Evolutionary conservation across 768 basidiomycete species (phyloP).

Genomic region (Leucosporidium scottii): DNA sequence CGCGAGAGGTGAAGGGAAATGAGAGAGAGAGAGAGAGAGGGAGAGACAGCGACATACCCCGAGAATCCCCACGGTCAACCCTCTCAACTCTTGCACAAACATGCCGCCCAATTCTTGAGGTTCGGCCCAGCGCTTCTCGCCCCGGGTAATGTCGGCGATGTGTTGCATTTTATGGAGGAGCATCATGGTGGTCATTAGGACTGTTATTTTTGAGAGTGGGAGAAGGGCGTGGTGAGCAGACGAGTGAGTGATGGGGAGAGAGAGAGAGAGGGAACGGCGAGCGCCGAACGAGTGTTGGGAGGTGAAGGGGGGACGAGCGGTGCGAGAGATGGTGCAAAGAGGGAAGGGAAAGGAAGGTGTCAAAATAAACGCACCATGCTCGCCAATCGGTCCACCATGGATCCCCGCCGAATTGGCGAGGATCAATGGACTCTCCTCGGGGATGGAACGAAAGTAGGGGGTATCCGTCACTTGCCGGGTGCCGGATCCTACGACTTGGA

Average conservation of each 20-base stretch:
- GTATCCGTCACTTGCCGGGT: not conserved
- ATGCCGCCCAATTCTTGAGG: not conserved
- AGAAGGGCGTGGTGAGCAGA: too few relatives aligned
- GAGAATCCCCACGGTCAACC: not conserved
- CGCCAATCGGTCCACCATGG: not conserved
- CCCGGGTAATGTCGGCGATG: not conserved
- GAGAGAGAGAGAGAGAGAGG: not conserved
- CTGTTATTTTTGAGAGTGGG: not conserved
- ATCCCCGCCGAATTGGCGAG: not conserved
- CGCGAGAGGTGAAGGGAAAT: not conserved
- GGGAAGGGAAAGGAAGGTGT: too few relatives aligned
- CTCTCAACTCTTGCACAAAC: not conserved
- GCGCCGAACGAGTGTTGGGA: too few relatives aligned
- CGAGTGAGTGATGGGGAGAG: too few relatives aligned
- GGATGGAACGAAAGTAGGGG: not conserved
- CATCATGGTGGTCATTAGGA: conserved; percentile 13
- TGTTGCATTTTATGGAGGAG: conserved; percentile 1
- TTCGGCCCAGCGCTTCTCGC: conserved; percentile 5
- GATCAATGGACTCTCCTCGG: not conserved
- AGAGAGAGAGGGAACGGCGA: too few relatives aligned
- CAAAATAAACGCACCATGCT: conserved; percentile 5
- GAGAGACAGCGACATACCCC: not conserved
- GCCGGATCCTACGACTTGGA: conserved; percentile 1
- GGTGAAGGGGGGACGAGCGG: too few relatives aligned
- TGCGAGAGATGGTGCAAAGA: too few relatives aligned